phyloP scores from a whole-genome alignment of 1,284 basidiomycete genomes.

The Moesziomyces aphidis region DNA sequence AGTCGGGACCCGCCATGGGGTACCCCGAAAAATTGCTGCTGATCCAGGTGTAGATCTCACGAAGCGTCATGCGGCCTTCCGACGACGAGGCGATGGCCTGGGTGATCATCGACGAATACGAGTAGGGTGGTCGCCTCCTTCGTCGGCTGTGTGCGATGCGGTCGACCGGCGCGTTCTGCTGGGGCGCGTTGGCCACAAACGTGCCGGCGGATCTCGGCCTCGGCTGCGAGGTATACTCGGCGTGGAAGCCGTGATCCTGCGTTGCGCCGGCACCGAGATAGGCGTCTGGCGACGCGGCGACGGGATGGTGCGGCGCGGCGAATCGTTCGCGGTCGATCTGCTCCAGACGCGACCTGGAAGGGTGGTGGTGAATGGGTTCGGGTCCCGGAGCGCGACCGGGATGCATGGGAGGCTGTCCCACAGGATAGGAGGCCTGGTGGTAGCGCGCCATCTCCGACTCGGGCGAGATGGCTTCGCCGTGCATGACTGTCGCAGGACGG shows the following conservation, averaged over 20 bases:
- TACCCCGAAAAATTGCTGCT: conserved; percentile 54
- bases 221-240: conserved; percentile 24
- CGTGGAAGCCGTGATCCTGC: conserved; percentile 27
- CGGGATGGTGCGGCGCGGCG: conserved; percentile 21
- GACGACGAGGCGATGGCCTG: conserved; percentile 60
- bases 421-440: conserved; percentile 2
- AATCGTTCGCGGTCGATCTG: conserved; percentile 32
- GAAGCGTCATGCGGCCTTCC: conserved; percentile 57
- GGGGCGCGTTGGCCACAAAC: conserved; percentile 12
- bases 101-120: conserved; percentile 62
- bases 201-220: conserved; percentile 10
- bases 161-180: conserved; percentile 34
- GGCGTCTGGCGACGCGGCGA: conserved; percentile 1
- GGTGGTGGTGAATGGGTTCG: conserved; percentile 4
- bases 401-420: conserved; percentile 7
- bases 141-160: conserved; percentile 55
- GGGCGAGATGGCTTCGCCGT: conserved; percentile 11
- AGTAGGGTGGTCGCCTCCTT: conserved; percentile 54
- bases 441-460: conserved; percentile 21
- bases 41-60: conserved; percentile 65
- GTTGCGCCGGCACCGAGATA: conserved; percentile 6
- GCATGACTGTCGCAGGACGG: conserved; percentile 12
- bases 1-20: conserved; percentile 52
- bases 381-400: conserved; percentile 7
- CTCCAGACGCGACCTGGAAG: conserved; percentile 15